Evolutionary conservation across 2,329 filamentous ascomycete species (phyloP), one percentile per base, ranked within the genome.

Genomic region (Phialophora tarda): DNA sequence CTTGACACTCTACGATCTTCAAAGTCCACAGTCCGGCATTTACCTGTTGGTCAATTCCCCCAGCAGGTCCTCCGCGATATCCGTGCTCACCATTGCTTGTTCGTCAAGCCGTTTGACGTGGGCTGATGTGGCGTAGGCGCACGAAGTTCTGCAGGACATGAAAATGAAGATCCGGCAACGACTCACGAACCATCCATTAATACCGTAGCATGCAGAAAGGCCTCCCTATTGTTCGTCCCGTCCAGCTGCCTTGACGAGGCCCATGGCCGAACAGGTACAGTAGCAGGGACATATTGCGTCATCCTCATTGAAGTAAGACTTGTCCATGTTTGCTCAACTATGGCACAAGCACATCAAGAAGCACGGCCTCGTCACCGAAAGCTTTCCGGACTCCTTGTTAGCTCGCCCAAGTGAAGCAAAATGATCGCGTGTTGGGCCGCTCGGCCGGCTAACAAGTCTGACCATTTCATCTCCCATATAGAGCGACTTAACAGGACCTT

Each of bases 61-160:
- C 24, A 23, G 17, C 51, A 34, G 12, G 51, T 32, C 7, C n/a
- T n/a, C 48, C 59, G 47, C 11, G 11, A 54, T 61, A 28, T 41
- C 47, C 59, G 23, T 54, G 38, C 38, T 44, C 38, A 12, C 59
- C 59, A 24, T 23, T 28, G 26, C 59, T 28, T 41, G 26, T 38
- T 41, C 17, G 7, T 24, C n/a, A 14, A 21, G 26, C 41, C 57
- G 1, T 51, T 59, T 51, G 57, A 51, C 57, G 57, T 59, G 28
- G 57, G 38, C 48, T 50, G 41, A 23, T 61, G 59, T 38, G 48
- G 59, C 57, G 12, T 6, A 41, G 48, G 59, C 57, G 12, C 14
- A 41, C 17, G 38, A n/a, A 3, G 6, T 44, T 44, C 38, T 41
- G 38, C 38, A 41, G 4, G 38, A 48, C 56, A 59, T 47, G 34